These are phyloP conservation scores for Typha latifolia DNA, from an alignment of 176 grass and related monocot species.

Conservation along the genomic window DNA sequence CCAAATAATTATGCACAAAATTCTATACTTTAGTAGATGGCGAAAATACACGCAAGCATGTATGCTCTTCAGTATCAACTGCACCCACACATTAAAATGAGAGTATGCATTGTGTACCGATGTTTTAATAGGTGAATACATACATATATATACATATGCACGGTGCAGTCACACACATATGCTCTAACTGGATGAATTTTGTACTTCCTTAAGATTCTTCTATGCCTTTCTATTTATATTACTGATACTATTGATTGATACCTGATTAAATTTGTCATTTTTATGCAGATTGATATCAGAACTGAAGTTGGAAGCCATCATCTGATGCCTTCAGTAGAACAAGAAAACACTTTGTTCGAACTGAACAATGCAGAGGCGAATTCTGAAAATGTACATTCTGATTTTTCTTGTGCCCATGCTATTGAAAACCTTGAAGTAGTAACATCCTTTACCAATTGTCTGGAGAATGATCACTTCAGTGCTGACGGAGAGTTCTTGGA, in stretches of 20 bases:
- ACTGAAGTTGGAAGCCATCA: constrained; percentile 8
- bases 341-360: constrained; percentile 13
- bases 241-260: constrained; percentile 4
- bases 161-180: neutral
- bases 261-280: constrained; percentile 15
- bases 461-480: neutral
- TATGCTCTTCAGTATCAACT: too few relatives aligned
- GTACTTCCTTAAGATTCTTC: neutral
- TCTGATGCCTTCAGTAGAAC: constrained; percentile 21
- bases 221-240: neutral
- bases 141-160: too few relatives aligned
- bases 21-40: too few relatives aligned
- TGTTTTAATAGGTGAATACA: too few relatives aligned
- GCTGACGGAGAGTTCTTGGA: constrained; percentile 74
- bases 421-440: constrained; percentile 21
- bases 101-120: too few relatives aligned
- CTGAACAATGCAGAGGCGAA: constrained; percentile 5
- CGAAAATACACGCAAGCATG: too few relatives aligned
- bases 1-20: too few relatives aligned
- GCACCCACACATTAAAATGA: too few relatives aligned
- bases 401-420: constrained; percentile 27
- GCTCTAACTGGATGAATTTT: neutral
- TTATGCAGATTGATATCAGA: constrained; percentile 28
- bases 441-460: constrained; percentile 3
- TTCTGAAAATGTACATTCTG: constrained; percentile 36